Evolutionary conservation across 768 basidiomycete genomes (phyloP), one percentile per base, ranked within the genome.

Genomic region (Mycena polygramma): DNA sequence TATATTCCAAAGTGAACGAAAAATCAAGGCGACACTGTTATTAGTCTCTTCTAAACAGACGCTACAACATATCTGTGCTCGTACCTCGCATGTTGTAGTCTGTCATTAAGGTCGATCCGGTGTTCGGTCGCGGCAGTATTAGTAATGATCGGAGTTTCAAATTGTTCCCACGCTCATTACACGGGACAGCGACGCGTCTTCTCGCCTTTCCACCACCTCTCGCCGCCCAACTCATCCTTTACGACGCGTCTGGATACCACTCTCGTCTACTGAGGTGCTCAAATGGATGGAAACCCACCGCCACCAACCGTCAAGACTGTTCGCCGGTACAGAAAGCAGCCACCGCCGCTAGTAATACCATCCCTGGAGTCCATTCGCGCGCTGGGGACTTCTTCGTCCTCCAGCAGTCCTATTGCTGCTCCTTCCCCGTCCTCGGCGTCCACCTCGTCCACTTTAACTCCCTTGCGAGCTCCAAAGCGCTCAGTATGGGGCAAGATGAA

Each of bases 141-240:
- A 46, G 14, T 22, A 48, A 61, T 48, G 19, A 20, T 26, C 59
- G 51, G 61, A 63, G 61, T 53, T 63, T 63, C n/a, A 52, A 55
- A 63, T 39, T 35, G 45, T 63, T 63, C 52, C 63, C 63, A 63
- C 52, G 53, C 2, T 63, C 63, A 63, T 63, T 45, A 43, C 37
- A 24, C 15, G 26, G 52, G 26, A 63, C 39, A 35, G 39, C 26
- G 63, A 63, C 52, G 53, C 63, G 63, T 63, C 63, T 54, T 54
- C 63, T 63, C 43, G 52, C 37, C 7, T 53, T 54, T 63, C 17
- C 26, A 54, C 63, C 39, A 43, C 19, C 63, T 55, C 52, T 45
- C 7, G 19, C 17, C 10, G 51, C 52, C 45, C 39, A 13, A 54
- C 15, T 53, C 39, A 24, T 17, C 24, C 52, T 11, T 41, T 30